Base-by-base conservation (phyloP, 192 early-diverging fungal species). In the Mortierella antarctica region DNA sequence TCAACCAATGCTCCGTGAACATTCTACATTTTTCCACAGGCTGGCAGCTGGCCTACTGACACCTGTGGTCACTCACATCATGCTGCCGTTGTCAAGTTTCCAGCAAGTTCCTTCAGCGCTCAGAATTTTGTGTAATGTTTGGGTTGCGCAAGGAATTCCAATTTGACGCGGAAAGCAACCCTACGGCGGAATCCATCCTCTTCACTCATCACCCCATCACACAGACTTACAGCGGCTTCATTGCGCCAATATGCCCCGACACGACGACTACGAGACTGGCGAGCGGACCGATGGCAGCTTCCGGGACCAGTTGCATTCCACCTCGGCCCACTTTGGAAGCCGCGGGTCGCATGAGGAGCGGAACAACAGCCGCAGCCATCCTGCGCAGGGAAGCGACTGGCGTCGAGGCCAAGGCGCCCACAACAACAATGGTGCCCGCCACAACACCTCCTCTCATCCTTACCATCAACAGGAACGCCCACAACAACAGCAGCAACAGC, bases 201-300 rank as follows among this genome's bases (percentile, higher is more conserved):
- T 39, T 57, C 17, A 15, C 52, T 54, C 15, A 15, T 54, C 15
- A 21, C 54, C 20, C 54, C 7, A 56, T 18, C 12, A 31, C 17
- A 67, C 31, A 57, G 20, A 67, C 20, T 23, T 7, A 67, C 11
- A 12, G 40, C 31, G 1, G 18, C 54, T 20, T 21, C 9, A 56
- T 21, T 9, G 21, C 54, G 18, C 15, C 54, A 44, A 11, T 40
- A 60, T 60, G 58, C 23, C 58, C 6, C 58, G 12, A 9, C 12
- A 60, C 41, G 40, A 60, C 12, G 58, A 60, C 31, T 41, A 60
- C 39, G 58, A 60, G 41, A 40, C 23, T 12, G 58, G 58, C 12
- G 58, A 60, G 39, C 58, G 23, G 11, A 39, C 23, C 13, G 58
- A 60, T 8, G 58, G 58, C 7, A 40, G 41, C 9, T 10, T 60